Conservation (phyloP, 2,329 filamentous ascomycete species). For the Neurospora crassa region DNA sequence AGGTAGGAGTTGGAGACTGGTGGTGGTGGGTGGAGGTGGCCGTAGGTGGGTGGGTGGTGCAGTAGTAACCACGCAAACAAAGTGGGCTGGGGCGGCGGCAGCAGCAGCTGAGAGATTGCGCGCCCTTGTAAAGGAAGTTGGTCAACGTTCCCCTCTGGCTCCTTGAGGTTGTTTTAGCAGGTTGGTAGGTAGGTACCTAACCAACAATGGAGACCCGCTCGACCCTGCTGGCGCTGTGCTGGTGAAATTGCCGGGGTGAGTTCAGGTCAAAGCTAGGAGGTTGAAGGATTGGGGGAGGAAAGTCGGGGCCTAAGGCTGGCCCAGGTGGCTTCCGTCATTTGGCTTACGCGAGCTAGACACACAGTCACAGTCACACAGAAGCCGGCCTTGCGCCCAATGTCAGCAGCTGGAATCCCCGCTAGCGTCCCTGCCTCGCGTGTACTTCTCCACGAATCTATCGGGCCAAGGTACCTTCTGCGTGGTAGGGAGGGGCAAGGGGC, state of each 20-base stretch:
- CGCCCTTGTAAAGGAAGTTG: neutral
- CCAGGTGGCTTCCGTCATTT: neutral
- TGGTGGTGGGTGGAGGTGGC: neutral
- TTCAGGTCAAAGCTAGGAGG: neutral
- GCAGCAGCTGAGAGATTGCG: neutral
- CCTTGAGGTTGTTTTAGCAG: neutral
- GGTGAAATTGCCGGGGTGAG: neutral
- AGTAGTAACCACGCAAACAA: neutral
- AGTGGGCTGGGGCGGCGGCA: neutral
- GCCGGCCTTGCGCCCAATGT: neutral
- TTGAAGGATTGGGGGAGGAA: neutral
- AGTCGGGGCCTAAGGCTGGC: neutral
- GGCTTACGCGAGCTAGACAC: neutral
- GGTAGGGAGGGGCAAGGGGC: neutral
- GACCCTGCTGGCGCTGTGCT: neutral
- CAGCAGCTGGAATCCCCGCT: neutral
- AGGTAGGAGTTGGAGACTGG: neutral
- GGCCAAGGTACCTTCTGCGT: neutral
- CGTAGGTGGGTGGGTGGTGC: neutral
- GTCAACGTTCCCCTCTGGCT: neutral
- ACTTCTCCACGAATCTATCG: neutral
- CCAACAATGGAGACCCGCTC: neutral
- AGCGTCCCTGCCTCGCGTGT: neutral
- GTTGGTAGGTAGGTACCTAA: neutral
- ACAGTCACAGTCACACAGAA: too few species aligned